Evolutionary conservation across 805 yeast species (phyloP), one percentile per base, ranked within the genome.

Genomic region (Sporopachydermia quercuum): DNA sequence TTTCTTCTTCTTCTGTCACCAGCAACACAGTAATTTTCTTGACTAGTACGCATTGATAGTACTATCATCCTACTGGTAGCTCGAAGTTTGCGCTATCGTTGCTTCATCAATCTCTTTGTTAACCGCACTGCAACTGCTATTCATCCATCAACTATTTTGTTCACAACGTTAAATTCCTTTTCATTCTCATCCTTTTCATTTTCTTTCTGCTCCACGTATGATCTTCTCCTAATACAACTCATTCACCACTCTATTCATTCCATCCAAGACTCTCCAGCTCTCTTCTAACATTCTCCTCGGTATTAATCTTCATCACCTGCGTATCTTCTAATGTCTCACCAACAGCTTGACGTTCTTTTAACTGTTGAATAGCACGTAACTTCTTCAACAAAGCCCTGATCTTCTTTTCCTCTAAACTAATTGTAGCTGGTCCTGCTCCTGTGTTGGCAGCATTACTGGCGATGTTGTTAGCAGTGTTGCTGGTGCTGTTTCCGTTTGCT

Each of bases 301-400:
- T 85, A 45, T 75, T 70, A 48, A 91, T 89, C 62, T 91, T 91
- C 55, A 83, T 68, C 35, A 84, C 64, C 65, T 91, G 99, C 19
- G 97, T 91, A 51, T 79, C 94, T 62, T 91, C 98, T 49, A 91
- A 70, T 45, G 76, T 68, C 46, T 86, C 96, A 38, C 89, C 94
- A 41, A 64, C 66, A 5, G 79, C 81, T 61, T 83, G 86, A 57
- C 89, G 83, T 66, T 73, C 72, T 60, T 87, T 87, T 52, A 91
- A 70, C 40, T 76, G 76, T 58, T 87, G 94, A 50, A 91, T 91
- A n/a, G 98, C 96, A 54, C 97, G 73, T 46, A 89, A 70, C 62
- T 91, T 91, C 65, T 91, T 91, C 60, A 87, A 70, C 56, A 91
- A 68, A 19, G 91, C 76, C 57, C 98, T 74, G 47, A 85, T 78